Evolutionary conservation across 345 rosid genomes (phyloP).

Genomic region (Eutrema heterophyllum): DNA sequence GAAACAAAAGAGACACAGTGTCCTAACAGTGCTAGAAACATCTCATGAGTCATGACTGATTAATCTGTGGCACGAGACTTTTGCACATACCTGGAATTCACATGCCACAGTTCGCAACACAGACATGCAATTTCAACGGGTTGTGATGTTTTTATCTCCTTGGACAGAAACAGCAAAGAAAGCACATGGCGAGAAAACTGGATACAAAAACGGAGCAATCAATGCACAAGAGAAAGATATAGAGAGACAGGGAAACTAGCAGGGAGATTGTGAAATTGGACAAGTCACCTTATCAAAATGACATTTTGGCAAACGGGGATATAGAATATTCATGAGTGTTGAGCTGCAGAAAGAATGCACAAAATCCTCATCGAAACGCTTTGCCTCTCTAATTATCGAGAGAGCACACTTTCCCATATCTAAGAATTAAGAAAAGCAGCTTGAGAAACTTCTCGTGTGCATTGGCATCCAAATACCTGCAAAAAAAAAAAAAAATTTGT

Average conservation of each 20-base stretch:
- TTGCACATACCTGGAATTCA: not conserved
- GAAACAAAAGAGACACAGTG: not conserved
- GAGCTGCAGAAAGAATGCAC: not conserved
- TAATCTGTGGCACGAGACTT: not conserved
- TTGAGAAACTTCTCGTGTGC: not conserved
- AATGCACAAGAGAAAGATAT: not conserved
- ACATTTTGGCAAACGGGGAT: not conserved
- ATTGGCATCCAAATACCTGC: not conserved
- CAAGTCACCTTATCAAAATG: slow-evolving; percentile 5
- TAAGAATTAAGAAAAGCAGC: not conserved
- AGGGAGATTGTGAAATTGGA: not conserved
- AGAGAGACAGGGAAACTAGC: not conserved
- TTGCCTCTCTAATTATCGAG: not conserved
- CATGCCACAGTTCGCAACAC: not conserved
- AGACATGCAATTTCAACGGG: not conserved
- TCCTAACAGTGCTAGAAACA: not conserved
- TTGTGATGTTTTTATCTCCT: not conserved
- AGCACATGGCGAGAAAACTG: not conserved
- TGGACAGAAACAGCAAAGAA: not conserved
- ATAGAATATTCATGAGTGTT: not conserved
- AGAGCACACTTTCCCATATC: slow-evolving; percentile 13
- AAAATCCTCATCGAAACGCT: not conserved
- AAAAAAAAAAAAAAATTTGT: not conserved
- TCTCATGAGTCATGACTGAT: not conserved
- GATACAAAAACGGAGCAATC: not conserved